phyloP scores from a whole-genome alignment of 257 asterid genomes.

The Primulina huaijiensis region DNA sequence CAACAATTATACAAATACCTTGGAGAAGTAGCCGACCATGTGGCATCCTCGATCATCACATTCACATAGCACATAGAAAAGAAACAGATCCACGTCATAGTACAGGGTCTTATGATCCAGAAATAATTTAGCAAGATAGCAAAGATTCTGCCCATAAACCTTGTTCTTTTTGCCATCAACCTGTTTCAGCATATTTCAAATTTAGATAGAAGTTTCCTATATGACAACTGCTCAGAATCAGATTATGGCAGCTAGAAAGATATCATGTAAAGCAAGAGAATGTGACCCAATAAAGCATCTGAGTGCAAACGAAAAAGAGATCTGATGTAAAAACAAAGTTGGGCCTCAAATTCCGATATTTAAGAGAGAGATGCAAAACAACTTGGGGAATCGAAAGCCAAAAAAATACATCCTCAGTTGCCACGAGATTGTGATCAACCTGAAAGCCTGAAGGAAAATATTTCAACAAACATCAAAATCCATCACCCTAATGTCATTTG shows the following conservation, averaged over 20 bases:
- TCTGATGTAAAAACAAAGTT: too few species aligned
- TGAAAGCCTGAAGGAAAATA: too few species aligned
- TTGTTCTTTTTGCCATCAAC: slow-evolving; percentile 98
- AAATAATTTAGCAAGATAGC: slow-evolving; percentile 88
- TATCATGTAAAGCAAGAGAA: too few species aligned
- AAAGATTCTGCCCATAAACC: slow-evolving; percentile 92
- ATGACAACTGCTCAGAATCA: background rate
- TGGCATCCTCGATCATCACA: slow-evolving; percentile 98
- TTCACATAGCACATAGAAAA: slow-evolving; percentile 86
- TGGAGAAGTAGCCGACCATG: slow-evolving; percentile 98
- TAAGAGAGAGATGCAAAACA: background rate
- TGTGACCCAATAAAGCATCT: too few species aligned
- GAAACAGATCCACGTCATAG: slow-evolving; percentile 81
- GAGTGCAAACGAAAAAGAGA: too few species aligned
- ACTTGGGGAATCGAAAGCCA: background rate
- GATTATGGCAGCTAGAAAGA: too few species aligned
- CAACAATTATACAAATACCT: slow-evolving; percentile 42
- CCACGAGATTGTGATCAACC: too few species aligned
- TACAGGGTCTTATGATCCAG: slow-evolving; percentile 93
- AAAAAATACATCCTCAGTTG: background rate
- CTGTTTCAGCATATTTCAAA: slow-evolving; percentile 43
- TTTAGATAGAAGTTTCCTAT: slow-evolving; percentile 16
- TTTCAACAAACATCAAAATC: too few species aligned
- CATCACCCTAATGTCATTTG: too few species aligned
- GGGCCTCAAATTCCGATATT: background rate